Base-by-base conservation (phyloP, 106 monocot species). In the Alisma plantagoaquatica region DNA sequence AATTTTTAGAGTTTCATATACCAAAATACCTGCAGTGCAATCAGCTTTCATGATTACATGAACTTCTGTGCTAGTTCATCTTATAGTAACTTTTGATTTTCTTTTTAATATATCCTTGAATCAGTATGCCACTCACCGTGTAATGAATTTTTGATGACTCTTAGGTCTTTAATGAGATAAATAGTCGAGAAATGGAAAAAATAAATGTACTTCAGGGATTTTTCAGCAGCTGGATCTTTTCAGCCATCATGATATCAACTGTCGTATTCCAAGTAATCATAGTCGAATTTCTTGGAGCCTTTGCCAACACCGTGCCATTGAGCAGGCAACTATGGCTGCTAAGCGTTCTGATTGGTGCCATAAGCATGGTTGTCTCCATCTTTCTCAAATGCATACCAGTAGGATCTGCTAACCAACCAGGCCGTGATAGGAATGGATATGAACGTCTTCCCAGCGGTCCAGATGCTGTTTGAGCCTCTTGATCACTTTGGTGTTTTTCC, bases 101-200 rank as follows among this genome's bases (percentile, higher is more conserved):
- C n/a, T n/a, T n/a, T n/a, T n/a, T n/a, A n/a, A n/a, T n/a, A n/a
- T n/a, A n/a, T n/a, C n/a, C n/a, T n/a, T n/a, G n/a, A n/a, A n/a
- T n/a, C n/a, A n/a, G n/a, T n/a, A n/a, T n/a, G n/a, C n/a, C n/a
- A n/a, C n/a, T n/a, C n/a, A n/a, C n/a, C n/a, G n/a, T n/a, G n/a
- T n/a, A n/a, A n/a, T 35, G 29, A 47, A 23, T 43, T 17, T 63
- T 19, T 26, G 59, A 29, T 14, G 5, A 14, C 23, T 4, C 41
- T 18, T 69, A 96, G 88, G 65, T 96, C 8, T 96, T 96, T 74
- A 96, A 96, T 46, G 96, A 96, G 54, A 74, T 96, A 53, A 96
- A 89, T 46, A 96, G 89, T 65, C 59, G 81, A 18, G 78, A 96
- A 11, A 89, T 96, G 83, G 89, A 84, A 53, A 96, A 81, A 59